Conservation (phyloP, 2,329 filamentous ascomycete genomes). For the Tolypocladium sp. region DNA sequence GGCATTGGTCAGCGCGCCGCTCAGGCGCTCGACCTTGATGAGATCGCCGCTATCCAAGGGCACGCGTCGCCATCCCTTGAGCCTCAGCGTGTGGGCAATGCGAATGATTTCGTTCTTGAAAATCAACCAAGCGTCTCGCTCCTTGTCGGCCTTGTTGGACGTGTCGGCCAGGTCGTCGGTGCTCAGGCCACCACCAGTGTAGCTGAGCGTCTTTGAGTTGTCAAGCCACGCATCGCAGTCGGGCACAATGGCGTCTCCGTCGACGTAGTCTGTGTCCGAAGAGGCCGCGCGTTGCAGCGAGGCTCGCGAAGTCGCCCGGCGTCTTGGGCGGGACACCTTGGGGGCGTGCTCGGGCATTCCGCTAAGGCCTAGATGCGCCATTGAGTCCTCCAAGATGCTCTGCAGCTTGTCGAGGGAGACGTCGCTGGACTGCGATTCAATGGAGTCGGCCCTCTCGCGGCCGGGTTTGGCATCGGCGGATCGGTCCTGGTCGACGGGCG, state of each 20-base stretch:
- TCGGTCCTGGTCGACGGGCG: constrained; percentile 16
- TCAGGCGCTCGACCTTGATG: constrained; percentile 67
- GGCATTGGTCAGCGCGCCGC: constrained; percentile 90
- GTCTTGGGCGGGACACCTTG: constrained; percentile 32
- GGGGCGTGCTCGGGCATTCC: constrained; percentile 34
- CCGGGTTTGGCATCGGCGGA: constrained; percentile 3
- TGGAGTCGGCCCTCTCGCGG: constrained; percentile 40
- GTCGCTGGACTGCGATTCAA: constrained; percentile 57
- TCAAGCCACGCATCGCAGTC: constrained; percentile 78
- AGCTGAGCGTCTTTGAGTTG: constrained; percentile 81
- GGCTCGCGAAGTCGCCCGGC: constrained; percentile 17
- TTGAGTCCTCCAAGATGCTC: constrained; percentile 63
- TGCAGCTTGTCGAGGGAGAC: constrained; percentile 74
- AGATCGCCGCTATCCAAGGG: constrained; percentile 59
- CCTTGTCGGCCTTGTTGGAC: constrained; percentile 56
- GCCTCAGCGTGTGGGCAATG: constrained; percentile 74
- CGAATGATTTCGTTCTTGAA: constrained; percentile 93
- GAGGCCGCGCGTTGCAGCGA: constrained; percentile 44
- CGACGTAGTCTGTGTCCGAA: constrained; percentile 78
- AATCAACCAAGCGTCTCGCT: constrained; percentile 66
- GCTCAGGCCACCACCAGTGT: constrained; percentile 41
- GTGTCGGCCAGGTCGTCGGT: constrained; percentile 34
- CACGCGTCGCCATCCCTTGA: constrained; percentile 87
- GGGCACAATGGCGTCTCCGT: constrained; percentile 76
- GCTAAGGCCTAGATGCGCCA: constrained; percentile 43